Percentiles rank a stretch among this genome's conserved stretches.
phyloP scores from a whole-genome alignment of 2,329 filamentous ascomycete genomes.

The Dactylellina haptotyla region DNA sequence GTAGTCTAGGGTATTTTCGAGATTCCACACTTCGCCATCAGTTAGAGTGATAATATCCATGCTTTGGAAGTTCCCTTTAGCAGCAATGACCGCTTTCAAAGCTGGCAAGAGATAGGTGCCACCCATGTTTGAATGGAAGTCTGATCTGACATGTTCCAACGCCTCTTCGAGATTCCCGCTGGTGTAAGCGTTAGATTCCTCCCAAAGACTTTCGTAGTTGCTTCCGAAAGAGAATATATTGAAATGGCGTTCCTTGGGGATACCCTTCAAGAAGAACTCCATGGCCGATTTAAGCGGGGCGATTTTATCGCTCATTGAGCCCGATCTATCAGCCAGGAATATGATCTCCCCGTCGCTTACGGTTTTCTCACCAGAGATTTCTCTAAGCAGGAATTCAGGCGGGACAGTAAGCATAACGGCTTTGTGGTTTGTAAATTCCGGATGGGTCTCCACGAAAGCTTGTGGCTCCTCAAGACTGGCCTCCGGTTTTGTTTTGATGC shows the following conservation, averaged over 20 bases:
- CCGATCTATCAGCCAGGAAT: constrained; percentile 60
- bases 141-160: constrained; percentile 57
- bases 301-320: constrained; percentile 65
- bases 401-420: constrained; percentile 59
- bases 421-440: constrained; percentile 55
- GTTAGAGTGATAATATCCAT: constrained; percentile 69
- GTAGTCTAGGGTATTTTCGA: constrained; percentile 65
- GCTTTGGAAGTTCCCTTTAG: constrained; percentile 60
- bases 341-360: constrained; percentile 52
- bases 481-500: constrained; percentile 52
- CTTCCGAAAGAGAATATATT: constrained; percentile 69
- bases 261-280: constrained; percentile 69
- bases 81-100: constrained; percentile 64
- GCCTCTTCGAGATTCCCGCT: constrained; percentile 63
- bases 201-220: constrained; percentile 63
- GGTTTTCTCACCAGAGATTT: not conserved
- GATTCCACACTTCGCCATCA: constrained; percentile 68
- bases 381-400: constrained; percentile 39
- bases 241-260: constrained; percentile 61
- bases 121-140: constrained; percentile 65
- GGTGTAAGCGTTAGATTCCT: constrained; percentile 61
- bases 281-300: constrained; percentile 65
- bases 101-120: constrained; percentile 68
- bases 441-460: constrained; percentile 58
- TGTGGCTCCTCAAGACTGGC: constrained; percentile 47